phyloP scores from a whole-genome alignment of 2,329 filamentous ascomycete genomes.

The Nothophaeocryptopus gaeumannii region DNA sequence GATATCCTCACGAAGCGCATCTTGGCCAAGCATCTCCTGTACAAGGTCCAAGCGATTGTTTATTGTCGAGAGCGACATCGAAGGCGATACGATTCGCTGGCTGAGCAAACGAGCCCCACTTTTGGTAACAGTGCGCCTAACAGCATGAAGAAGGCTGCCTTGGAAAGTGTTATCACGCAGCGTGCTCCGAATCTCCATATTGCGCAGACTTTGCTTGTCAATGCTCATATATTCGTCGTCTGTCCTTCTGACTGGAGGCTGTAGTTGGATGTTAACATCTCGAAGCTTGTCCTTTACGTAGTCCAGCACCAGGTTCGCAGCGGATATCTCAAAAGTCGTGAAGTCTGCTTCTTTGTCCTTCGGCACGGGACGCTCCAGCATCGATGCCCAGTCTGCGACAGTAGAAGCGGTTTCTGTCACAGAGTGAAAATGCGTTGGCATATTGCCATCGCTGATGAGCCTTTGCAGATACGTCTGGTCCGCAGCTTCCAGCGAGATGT shows the following conservation, averaged over 20 bases:
- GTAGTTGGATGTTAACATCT: slow-evolving; percentile 74
- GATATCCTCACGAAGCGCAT: slow-evolving; percentile 67
- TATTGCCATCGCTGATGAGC: slow-evolving; percentile 45
- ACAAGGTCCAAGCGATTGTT: slow-evolving; percentile 79
- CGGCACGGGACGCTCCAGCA: slow-evolving; percentile 72
- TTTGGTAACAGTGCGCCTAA: slow-evolving; percentile 85
- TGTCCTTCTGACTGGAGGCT: slow-evolving; percentile 73
- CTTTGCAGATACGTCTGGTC: slow-evolving; percentile 26
- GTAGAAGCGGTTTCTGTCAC: slow-evolving; percentile 42
- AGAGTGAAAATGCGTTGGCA: slow-evolving; percentile 71
- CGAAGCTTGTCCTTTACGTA: slow-evolving; percentile 80
- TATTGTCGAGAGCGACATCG: slow-evolving; percentile 79
- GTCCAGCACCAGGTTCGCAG: slow-evolving; percentile 76
- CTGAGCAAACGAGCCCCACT: slow-evolving; percentile 81
- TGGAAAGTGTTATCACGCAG: slow-evolving; percentile 74
- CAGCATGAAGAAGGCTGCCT: slow-evolving; percentile 85
- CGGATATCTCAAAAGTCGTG: slow-evolving; percentile 65
- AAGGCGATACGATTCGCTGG: slow-evolving; percentile 82
- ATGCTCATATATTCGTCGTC: slow-evolving; percentile 79
- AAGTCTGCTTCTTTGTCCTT: slow-evolving; percentile 56
- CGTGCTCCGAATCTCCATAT: slow-evolving; percentile 84
- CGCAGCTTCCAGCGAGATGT: slow-evolving; percentile 53
- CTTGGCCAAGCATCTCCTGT: slow-evolving; percentile 65
- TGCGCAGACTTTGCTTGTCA: slow-evolving; percentile 85
- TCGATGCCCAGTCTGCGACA: slow-evolving; percentile 66